phyloP scores from a whole-genome alignment of 108 stramenopile genomes.

The Cyclotella baltica region DNA sequence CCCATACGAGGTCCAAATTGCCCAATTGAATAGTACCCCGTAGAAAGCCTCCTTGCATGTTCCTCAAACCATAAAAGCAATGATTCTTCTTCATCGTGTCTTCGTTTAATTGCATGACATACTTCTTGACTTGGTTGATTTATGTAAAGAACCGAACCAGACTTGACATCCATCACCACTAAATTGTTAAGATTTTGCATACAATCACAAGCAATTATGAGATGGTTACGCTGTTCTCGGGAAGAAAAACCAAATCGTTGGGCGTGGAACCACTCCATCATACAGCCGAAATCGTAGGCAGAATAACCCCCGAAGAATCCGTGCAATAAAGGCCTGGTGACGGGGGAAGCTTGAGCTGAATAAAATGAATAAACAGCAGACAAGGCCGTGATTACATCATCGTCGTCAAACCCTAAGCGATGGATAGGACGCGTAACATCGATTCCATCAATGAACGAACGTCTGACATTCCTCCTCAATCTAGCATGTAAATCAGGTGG shows the following conservation, averaged over 20 bases:
- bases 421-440: no score
- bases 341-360: constrained; percentile 25
- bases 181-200: not conserved
- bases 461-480: no score
- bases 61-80: constrained; percentile 62
- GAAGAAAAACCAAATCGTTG: not conserved
- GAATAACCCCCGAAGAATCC: constrained; percentile 68
- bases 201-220: constrained; percentile 4
- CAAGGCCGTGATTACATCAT: constrained; percentile 24
- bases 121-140: not conserved
- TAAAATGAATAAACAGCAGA: constrained; percentile 44
- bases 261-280: constrained; percentile 16
- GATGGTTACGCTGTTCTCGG: not conserved
- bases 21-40: constrained; percentile 24
- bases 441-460: no score
- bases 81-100: constrained; percentile 32
- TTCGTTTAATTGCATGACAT: not conserved
- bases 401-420: no score
- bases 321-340: not conserved
- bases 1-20: not conserved
- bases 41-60: constrained; percentile 39
- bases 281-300: constrained; percentile 45
- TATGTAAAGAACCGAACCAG: not conserved
- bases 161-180: not conserved
- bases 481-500: no score